Evolutionary conservation across 2,329 filamentous ascomycete genomes (phyloP), one percentile per base, ranked within the genome.

Genomic region (Aureobasidium sp.): DNA sequence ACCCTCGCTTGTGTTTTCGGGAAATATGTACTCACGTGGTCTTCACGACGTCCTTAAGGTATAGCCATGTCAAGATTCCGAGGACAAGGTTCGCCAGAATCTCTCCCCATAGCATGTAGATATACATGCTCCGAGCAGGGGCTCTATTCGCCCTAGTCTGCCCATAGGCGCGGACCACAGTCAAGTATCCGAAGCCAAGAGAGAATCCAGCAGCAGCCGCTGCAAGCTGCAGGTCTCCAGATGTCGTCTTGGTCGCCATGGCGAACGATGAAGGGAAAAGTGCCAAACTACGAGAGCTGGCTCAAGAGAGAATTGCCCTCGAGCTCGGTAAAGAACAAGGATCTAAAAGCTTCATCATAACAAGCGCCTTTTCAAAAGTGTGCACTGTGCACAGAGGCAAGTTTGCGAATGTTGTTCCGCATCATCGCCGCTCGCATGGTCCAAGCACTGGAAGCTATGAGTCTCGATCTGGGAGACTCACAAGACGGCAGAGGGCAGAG

Each of bases 71-170:
- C 51, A 80, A 72, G 29, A 78, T 63, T 5, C 72, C 74, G 69
- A 81, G 80, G 13, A 71, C 64, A 12, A 78, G 69, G 10, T 75
- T 79, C 5, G 76, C 75, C 1, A 71, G 1, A 3, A 80, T 71
- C 66, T 59, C 56, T 13, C 56, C 79, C 79, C 79, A 81, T 58
- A 81, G 74, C 75, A 81, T 76, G 71, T 76, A 77, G 0, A 81
- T 56, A 34, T 64, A 64, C 6, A 32, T 32, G 20, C 47, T 52
- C 29, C 58, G 36, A 15, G 50, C 36, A 8, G 58, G 58, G 29
- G 47, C 42, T n/a, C 50, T 34, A 29, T 62, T 62, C 3, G 50
- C 52, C 32, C 17, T 62, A 1, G 73, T 74, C 67, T 77, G 75
- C 65, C 70, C 71, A 39, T 70, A 61, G 15, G 74, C 74, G 20